Evolutionary conservation across 192 early-diverging fungal species (phyloP).

Genomic region (Gamsiella multidivaricata): DNA sequence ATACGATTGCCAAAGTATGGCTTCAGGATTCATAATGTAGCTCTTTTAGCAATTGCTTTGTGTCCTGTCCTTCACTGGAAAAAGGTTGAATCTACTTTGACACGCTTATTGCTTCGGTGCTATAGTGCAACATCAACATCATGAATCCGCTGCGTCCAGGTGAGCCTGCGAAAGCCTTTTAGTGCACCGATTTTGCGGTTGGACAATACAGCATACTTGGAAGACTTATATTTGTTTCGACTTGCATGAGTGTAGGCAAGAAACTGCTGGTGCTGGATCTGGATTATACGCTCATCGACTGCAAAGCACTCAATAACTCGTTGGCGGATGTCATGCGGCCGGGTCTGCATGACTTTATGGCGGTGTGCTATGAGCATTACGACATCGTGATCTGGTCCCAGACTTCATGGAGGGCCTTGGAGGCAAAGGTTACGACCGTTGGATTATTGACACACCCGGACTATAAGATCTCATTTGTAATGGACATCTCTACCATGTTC

Average conservation of each 20-base stretch:
- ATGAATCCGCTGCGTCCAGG: constrained; percentile 62
- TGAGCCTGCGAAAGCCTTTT: too few relatives aligned
- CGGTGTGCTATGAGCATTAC: constrained; percentile 73
- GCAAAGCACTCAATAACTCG: constrained; percentile 69
- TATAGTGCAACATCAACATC: constrained; percentile 62
- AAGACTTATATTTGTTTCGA: too few relatives aligned
- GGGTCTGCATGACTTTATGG: constrained; percentile 71
- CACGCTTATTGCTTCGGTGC: background rate
- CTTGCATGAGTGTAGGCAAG: constrained; percentile 53
- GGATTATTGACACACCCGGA: constrained; percentile 71
- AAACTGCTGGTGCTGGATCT: constrained; percentile 80
- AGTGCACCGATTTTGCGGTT: too few relatives aligned
- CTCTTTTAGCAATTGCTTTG: background rate
- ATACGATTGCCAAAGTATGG: constrained; percentile 57
- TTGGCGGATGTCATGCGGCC: constrained; percentile 72
- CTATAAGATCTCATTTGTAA: constrained; percentile 75
- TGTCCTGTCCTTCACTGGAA: background rate
- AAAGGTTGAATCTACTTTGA: too few relatives aligned
- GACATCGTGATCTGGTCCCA: constrained; percentile 86
- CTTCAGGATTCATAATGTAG: background rate
- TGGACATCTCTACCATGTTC: constrained; percentile 80
- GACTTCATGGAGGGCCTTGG: constrained; percentile 75
- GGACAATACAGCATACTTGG: too few relatives aligned
- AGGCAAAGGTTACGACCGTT: constrained; percentile 80
- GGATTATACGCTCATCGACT: constrained; percentile 83